Percentiles rank a stretch among this genome's conserved stretches.
These are phyloP conservation scores for Hymenochaete sp. DNA, from an alignment of 1,284 basidiomycete species.

Conservation along the genomic window DNA sequence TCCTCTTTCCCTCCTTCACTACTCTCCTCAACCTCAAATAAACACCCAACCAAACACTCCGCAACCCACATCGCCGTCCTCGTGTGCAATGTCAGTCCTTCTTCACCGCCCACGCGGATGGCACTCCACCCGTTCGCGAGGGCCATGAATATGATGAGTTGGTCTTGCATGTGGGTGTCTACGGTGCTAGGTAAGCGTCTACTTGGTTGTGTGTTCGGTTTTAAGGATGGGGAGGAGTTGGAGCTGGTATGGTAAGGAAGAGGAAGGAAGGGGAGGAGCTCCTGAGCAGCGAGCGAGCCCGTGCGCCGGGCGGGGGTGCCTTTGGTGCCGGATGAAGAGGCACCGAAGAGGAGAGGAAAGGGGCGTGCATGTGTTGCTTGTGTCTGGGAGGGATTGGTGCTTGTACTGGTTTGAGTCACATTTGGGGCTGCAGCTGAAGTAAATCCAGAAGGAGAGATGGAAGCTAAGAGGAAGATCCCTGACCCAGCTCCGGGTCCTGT, in stretches of 20 bases:
- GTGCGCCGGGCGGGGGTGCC: slow-evolving; percentile 35
- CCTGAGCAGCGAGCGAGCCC: slow-evolving; percentile 49
- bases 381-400: too few relatives aligned
- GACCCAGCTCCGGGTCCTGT: slow-evolving; percentile 50
- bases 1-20: slow-evolving; percentile 19
- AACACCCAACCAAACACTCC: slow-evolving; percentile 53
- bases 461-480: slow-evolving; percentile 64
- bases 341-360: too few relatives aligned
- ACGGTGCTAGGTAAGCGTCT: slow-evolving; percentile 58
- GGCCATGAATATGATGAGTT: slow-evolving; percentile 67
- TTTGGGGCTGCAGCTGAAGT: too few relatives aligned
- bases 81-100: slow-evolving; percentile 58
- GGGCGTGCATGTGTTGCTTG: too few relatives aligned
- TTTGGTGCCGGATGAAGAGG: slow-evolving; percentile 51
- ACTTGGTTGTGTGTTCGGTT: slow-evolving; percentile 42
- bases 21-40: slow-evolving; percentile 41
- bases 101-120: slow-evolving; percentile 43
- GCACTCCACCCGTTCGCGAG: slow-evolving; percentile 53
- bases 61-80: slow-evolving; percentile 68
- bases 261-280: too few relatives aligned
- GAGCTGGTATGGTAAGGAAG: too few relatives aligned
- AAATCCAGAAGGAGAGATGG: too few relatives aligned
- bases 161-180: slow-evolving; percentile 60
- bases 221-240: too few relatives aligned
- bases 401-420: too few relatives aligned